Base-by-base conservation (phyloP, 371 early-diverging fungal genomes). In the Mucor mucedo region DNA sequence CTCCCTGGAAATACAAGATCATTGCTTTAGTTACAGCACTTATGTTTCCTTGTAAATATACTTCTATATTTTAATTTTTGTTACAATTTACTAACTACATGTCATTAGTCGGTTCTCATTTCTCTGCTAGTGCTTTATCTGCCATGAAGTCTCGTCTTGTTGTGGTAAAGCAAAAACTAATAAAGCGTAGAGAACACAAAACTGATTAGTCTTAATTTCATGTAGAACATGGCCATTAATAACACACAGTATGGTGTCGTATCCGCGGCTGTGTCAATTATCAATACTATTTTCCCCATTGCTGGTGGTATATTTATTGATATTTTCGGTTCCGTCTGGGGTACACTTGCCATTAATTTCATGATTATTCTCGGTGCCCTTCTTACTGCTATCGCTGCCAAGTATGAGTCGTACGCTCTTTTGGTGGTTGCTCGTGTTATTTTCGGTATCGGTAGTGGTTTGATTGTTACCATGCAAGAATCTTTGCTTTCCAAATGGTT, bases 391-490 rank as follows among this genome's bases (percentile, higher is more conserved):
- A 45, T 80, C 49, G 75, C 84, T 21, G 76, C 83, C 10, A 69
- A 80, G 16, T 58, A 69, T 11, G 41, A 68, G 3, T 70, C 69
- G 0, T 84, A 75, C 60, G 63, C 73, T 3, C 35, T 80, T 8
- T 75, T 86, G 77, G 72, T 86, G 2, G 73, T 76, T 14, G 82
- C 78, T n/a, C 80, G 84, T 41, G 70, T 84, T 1, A 55, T 84
- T 5, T 84, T 83, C 55, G 86, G 85, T 39, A 75, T 86, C 45
- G 87, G 87, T 5, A 75, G 77, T 47, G 82, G 82, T 40, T 58
- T 80, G 29, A 80, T 86, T 65, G 82, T 84, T 21, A 83, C 84
- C 3, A 79, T 81, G 74, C 87, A 86, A 70, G 84, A 86, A 68
- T 80, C 84, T 6, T 72, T 86, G 0, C 64, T 86, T 2, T 76